Base-by-base conservation (phyloP, 139 green algal species). In the Monoraphidium neglectum region DNA sequence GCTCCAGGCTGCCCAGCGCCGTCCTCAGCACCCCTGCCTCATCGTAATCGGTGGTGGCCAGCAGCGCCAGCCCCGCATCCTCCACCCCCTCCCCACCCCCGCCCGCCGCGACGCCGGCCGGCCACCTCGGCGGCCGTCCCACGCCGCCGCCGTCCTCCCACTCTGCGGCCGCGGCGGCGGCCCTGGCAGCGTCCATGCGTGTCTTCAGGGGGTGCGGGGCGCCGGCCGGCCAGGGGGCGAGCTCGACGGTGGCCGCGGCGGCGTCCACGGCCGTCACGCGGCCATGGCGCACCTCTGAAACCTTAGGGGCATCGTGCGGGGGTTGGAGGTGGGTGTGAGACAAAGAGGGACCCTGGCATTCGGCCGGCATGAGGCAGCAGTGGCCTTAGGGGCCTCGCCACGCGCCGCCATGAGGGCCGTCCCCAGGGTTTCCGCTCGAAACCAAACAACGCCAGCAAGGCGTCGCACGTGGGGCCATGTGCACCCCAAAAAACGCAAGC, bases 201-300 rank as follows among this genome's bases (percentile, higher is more conserved):
- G 40, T 30, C 36, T 70, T 38, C 56, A 77, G 56, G 1, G 70
- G 72, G 46, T 77, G 72, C 4, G 43, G 43, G 28, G 60, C 46
- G n/a, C 68, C 61, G 33, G 18, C 13, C 46, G 72, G 72, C 72
- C 72, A 77, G 32, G 72, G 40, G 23, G 40, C 40, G 0, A 77
- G 59, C 16, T 43, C 13, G 21, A 47, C 4, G 8, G n/a, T 77
- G 59, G 2, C 35, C 5, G 32, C 49, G 30, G 32, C 15, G 4
- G 72, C 26, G n/a, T 70, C 72, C 32, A 40, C 60, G 21, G 72
- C 43, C 4, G 68, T 15, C 38, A 77, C 59, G 59, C 70, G 68
- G 38, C 72, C 72, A 38, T 77, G 57, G n/a, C 72, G 72, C 30
- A 70, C 16, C 72, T 70, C 72, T 1, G 72, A 77, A 60, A 77